These are phyloP conservation scores for Ceratobasidium sp. DNA, from an alignment of 1,284 basidiomycete species.

Conservation along the genomic window DNA sequence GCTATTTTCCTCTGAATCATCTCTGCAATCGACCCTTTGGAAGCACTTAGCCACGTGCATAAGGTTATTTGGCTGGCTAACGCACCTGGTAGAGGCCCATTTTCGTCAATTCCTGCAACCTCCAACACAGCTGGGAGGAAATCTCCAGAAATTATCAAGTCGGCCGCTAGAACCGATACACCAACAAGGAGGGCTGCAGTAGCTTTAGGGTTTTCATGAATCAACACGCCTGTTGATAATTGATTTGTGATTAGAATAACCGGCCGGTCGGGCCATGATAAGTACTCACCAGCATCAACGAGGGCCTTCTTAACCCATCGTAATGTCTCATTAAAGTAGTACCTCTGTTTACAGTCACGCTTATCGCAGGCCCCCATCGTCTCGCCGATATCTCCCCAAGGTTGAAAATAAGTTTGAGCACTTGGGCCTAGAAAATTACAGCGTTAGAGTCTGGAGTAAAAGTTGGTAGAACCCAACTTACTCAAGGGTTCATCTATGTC, in stretches of 20 bases:
- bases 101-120: constrained; percentile 14
- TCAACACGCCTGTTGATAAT: constrained; percentile 3
- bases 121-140: background rate
- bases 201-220: constrained; percentile 23
- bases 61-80: background rate
- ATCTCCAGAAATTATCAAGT: background rate
- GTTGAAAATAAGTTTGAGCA: no score
- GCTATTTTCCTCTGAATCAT: constrained; percentile 13
- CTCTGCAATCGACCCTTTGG: constrained; percentile 13
- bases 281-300: constrained; percentile 28
- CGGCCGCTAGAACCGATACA: constrained; percentile 1
- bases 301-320: constrained; percentile 30
- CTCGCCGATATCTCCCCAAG: background rate
- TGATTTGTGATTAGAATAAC: background rate
- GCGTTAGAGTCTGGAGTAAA: no score
- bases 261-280: background rate
- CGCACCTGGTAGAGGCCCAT: constrained; percentile 14
- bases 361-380: constrained; percentile 7
- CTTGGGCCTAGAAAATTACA: no score
- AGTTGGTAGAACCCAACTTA: no score
- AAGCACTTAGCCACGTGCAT: background rate
- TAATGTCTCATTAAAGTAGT: background rate
- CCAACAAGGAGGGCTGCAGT: constrained; percentile 22
- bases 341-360: constrained; percentile 15
- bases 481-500: no score